A percentile compares a stretch with the other conserved stretches of the same genome.
Conservation (phyloP, 2,329 filamentous ascomycete species). For the Botryosphaeria agaves region DNA sequence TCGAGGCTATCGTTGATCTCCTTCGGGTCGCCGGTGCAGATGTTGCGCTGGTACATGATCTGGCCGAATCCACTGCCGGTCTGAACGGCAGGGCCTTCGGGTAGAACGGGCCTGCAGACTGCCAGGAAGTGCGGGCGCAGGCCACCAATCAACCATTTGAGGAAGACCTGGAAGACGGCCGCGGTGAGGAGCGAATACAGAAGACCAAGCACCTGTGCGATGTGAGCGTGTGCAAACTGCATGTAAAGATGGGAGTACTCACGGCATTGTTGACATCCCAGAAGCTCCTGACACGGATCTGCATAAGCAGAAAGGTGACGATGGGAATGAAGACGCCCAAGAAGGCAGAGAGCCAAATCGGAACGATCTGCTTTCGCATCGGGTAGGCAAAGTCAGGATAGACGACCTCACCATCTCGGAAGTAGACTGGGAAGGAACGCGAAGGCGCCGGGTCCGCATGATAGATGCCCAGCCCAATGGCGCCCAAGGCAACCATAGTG, state of each 20-base stretch:
- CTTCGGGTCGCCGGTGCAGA: slow-evolving; percentile 49
- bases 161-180: slow-evolving; percentile 59
- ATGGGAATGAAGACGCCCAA: slow-evolving; percentile 49
- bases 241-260: neutral
- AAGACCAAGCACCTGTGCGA: slow-evolving; percentile 36
- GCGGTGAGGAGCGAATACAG: slow-evolving; percentile 52
- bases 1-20: slow-evolving; percentile 54
- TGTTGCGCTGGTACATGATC: slow-evolving; percentile 51
- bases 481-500: no score
- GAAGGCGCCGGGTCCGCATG: slow-evolving; percentile 46
- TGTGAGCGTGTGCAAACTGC: no score
- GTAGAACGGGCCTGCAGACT: slow-evolving; percentile 48
- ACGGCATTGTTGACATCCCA: slow-evolving; percentile 46
- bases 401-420: slow-evolving; percentile 49
- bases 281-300: slow-evolving; percentile 41
- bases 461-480: no score
- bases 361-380: slow-evolving; percentile 50
- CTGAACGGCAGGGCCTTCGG: slow-evolving; percentile 21
- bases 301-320: slow-evolving; percentile 43
- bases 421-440: slow-evolving; percentile 52
- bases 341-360: slow-evolving; percentile 53
- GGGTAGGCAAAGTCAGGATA: slow-evolving; percentile 56
- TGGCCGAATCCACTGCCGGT: slow-evolving; percentile 34
- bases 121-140: slow-evolving; percentile 54
- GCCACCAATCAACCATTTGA: slow-evolving; percentile 61